Conservation (phyloP, 1,284 basidiomycete genomes). For the Sporisorium exsertum region DNA sequence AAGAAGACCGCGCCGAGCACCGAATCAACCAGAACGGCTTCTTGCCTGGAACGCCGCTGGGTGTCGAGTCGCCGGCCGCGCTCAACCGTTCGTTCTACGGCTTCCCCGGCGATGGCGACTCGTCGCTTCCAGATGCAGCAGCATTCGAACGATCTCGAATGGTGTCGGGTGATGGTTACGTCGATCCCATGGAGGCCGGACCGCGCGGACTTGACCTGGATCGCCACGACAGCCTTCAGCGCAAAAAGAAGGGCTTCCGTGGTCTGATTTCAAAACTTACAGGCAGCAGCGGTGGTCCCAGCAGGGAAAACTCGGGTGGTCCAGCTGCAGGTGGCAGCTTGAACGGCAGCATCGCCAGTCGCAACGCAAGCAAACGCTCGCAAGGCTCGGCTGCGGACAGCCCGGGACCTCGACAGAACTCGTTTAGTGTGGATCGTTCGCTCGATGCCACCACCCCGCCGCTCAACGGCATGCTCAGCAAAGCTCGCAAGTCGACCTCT, state of each 20-base stretch:
- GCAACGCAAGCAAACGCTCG: conserved; percentile 49
- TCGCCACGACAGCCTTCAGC: conserved; percentile 35
- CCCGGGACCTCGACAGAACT: conserved; percentile 37
- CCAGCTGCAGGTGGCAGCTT: conserved; percentile 17
- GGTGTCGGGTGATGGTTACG: conserved; percentile 45
- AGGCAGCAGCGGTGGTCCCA: conserved; percentile 25
- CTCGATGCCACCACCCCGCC: conserved; percentile 33
- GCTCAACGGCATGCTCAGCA: conserved; percentile 37
- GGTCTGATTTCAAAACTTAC: conserved; percentile 56
- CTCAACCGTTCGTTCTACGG: conserved; percentile 55
- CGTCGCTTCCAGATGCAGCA: conserved; percentile 34
- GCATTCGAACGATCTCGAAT: conserved; percentile 39
- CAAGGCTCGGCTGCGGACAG: conserved; percentile 38
- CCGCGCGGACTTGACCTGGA: conserved; percentile 34
- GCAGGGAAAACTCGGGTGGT: conserved; percentile 24
- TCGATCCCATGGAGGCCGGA: conserved; percentile 45
- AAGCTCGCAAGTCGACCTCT: conserved; percentile 46
- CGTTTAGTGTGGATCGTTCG: conserved; percentile 42
- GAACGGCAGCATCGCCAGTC: conserved; percentile 51
- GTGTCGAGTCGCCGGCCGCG: conserved; percentile 41
- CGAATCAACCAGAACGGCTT: conserved; percentile 57
- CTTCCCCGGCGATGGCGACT: conserved; percentile 57
- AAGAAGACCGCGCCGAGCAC: conserved; percentile 58
- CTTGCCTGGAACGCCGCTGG: conserved; percentile 48
- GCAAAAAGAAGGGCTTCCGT: conserved; percentile 58